Evolutionary conservation across 371 early-diverging fungal species (phyloP), one percentile per base, ranked within the genome.

Genomic region (Mucor racemosus): DNA sequence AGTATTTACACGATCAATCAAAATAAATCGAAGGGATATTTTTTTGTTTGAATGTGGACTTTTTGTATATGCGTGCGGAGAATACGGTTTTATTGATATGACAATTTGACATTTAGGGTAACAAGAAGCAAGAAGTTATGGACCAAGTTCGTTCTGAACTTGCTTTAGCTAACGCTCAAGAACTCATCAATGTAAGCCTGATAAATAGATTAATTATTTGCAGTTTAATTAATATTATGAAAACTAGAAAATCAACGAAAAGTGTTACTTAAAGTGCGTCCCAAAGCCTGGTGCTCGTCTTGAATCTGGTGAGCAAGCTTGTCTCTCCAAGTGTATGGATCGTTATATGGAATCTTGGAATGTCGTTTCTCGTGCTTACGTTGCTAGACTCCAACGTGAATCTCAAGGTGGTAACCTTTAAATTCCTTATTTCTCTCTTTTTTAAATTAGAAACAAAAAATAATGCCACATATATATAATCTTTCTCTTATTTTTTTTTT

Each of bases 321-420:
- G 91, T 76, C 76, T 94, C 46, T 84, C 88, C 40, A 90, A 91
- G 81, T 94, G 94, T 84, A 91, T 92, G 87, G 93, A 94, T 71
- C 91, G 92, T 68, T 94, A 92, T 82, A 88, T 94, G 88, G 91
- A 92, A 65, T 87, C 93, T 62, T 94, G 94, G 94, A 93, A 94
- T 71, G 81, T 88, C 40, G 91, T 93, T 40, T 93, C 94, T 40
- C 87, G 90, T 58, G 81, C 92, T 11, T 94, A 92, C 60, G 86
- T 92, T 39, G 76, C 79, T 62, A 85, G 91, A 61, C 82, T 91
- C 40, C 91, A 91, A 75, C 83, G 88, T 61, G 92, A 92, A 71
- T 81, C 84, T 33, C 84, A 82, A 66, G 79, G 81, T 73, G 76
- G 74, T 42, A 73, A 65, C 63, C 38, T 68, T 44, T 68, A 68